A percentile compares a stretch with the other conserved stretches of the same genome.
phyloP scores from a whole-genome alignment of 257 asterid species.

The Orobanche coerulescens region DNA sequence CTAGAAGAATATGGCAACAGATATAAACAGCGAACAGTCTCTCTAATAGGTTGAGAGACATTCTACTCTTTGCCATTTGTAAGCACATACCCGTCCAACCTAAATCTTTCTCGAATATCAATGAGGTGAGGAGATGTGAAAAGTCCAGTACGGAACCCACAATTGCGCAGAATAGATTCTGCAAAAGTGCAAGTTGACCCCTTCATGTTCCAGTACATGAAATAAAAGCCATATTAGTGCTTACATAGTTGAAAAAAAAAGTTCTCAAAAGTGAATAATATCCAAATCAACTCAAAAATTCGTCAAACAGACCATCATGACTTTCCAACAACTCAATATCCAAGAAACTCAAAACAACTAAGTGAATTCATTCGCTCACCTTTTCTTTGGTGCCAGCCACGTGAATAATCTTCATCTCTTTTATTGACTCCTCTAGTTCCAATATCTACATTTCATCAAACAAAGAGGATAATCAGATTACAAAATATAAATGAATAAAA shows the following conservation, averaged over 20 bases:
- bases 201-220: constrained; percentile 41
- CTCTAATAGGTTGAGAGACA: neutral
- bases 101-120: constrained; percentile 94
- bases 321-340: constrained; percentile 10
- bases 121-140: constrained; percentile 98
- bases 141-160: constrained; percentile 90
- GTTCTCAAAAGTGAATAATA: neutral
- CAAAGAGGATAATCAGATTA: constrained; percentile 11
- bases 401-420: constrained; percentile 87
- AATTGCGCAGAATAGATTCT: constrained; percentile 79
- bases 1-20: too few relatives aligned
- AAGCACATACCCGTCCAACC: constrained; percentile 69
- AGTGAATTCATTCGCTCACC: constrained; percentile 32
- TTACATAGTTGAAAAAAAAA: neutral
- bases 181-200: constrained; percentile 90
- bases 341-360: constrained; percentile 1
- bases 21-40: too few relatives aligned
- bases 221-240: constrained; percentile 20
- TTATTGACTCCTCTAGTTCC: constrained; percentile 78
- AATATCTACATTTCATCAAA: constrained; percentile 42
- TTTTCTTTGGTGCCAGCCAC: constrained; percentile 99
- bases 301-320: neutral
- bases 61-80: constrained; percentile 5
- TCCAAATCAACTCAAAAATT: constrained; percentile 4
- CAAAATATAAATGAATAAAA: neutral